phyloP scores from a whole-genome alignment of 768 basidiomycete species.

The Rhodotorula sphaerocarpa region DNA sequence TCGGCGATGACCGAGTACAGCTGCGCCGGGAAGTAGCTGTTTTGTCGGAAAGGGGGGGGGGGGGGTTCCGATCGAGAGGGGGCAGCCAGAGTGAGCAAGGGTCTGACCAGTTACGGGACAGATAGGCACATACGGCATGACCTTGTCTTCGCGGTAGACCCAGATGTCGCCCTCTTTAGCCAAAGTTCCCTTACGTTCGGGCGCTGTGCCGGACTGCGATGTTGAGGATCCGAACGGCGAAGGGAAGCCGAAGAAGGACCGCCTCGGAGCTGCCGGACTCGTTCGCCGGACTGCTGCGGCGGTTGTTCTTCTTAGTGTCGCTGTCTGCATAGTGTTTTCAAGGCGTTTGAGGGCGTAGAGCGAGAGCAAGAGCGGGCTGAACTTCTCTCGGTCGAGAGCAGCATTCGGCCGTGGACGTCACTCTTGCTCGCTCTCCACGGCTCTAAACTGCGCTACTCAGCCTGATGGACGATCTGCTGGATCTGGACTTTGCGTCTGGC shows the following conservation, averaged over 20 bases:
- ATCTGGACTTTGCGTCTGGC: conserved; percentile 30
- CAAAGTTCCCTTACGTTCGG: conserved; percentile 17
- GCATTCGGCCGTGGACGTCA: no score
- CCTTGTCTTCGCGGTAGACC: conserved; percentile 70
- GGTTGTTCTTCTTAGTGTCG: background rate
- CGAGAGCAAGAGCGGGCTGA: no score
- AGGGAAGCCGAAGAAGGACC: conserved; percentile 25
- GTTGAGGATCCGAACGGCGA: conserved; percentile 10
- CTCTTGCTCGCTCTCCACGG: no score
- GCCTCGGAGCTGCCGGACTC: background rate
- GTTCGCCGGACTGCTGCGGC: background rate
- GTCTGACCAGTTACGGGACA: background rate
- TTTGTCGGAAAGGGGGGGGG: no score
- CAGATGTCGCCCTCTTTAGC: conserved; percentile 49
- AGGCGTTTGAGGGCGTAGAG: background rate
- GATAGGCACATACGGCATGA: conserved; percentile 64
- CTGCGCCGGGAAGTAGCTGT: conserved; percentile 58
- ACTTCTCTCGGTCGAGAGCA: no score
- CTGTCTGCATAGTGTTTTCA: background rate
- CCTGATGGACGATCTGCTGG: conserved; percentile 40
- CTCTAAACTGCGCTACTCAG: no score
- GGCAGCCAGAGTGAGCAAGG: background rate
- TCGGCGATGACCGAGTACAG: conserved; percentile 81
- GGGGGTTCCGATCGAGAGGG: no score
- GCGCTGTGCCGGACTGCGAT: background rate